Conservation (phyloP, 257 asterid genomes). For the Rauvolfia tetraphylla region DNA sequence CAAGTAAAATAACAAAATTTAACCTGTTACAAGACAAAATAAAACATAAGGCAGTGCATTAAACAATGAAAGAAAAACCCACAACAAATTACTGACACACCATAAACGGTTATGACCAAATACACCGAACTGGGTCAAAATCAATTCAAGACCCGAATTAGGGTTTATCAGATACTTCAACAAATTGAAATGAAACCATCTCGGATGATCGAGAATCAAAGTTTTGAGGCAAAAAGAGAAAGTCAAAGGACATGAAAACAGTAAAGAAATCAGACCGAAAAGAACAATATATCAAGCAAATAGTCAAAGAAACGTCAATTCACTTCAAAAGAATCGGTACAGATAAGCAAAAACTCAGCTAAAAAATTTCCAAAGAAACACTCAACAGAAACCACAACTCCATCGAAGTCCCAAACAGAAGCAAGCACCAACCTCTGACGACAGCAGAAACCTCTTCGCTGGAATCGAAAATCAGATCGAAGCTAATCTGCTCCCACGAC, state of each 20-base stretch:
- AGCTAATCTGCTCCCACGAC: background rate
- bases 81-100: conserved; percentile 10
- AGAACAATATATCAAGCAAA: background rate
- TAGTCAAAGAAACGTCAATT: background rate
- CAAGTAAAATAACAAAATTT: conserved; percentile 8
- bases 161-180: conserved; percentile 42
- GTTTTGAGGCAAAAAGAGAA: background rate
- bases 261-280: conserved; percentile 7
- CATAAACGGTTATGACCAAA: background rate
- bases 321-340: background rate
- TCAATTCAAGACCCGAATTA: conserved; percentile 30
- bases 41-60: conserved; percentile 12
- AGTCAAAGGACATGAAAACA: background rate
- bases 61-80: conserved; percentile 16
- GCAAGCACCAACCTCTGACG: background rate
- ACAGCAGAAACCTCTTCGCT: background rate
- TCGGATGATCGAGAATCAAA: background rate
- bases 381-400: background rate
- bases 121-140: conserved; percentile 4
- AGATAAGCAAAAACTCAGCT: conserved; percentile 6
- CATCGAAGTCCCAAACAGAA: background rate
- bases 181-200: background rate
- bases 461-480: conserved; percentile 8
- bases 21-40: conserved; percentile 6
- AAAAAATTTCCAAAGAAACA: background rate